Evolutionary conservation across 345 rosid genomes (phyloP), one percentile per base, ranked within the genome.

Genomic region (Citrus mangshanensis): DNA sequence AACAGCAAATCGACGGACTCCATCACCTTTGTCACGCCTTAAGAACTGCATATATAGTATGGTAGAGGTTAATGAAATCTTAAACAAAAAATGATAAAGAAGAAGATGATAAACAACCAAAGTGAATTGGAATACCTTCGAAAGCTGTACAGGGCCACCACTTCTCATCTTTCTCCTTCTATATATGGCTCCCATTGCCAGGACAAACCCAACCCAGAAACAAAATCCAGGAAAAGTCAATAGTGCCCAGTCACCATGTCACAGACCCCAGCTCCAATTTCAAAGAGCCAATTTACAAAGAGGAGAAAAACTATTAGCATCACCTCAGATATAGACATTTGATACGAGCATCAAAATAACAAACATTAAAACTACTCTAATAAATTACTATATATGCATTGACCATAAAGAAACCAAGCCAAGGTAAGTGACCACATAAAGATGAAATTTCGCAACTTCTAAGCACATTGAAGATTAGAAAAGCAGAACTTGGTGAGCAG

Each of bases 221-320:
- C 73, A 88, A 75, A 80, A 91, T 81, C 89, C 87, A 88, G 84
- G 89, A 88, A 46, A 92, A 89, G 81, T 68, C 82, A 87, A 89
- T 75, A 84, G 89, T 82, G 75, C 79, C 96, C 92, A 81, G 87
- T 81, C 83, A 89, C 78, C 88, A 89, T 84, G 98, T 85, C 94
- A 89, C 81, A 86, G 89, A 84, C 87, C 93, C 90, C 97, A 92
- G 99, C 99, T 96, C 99, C 97, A 93, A 92, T 86, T 89, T 87
- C 93, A 73, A 88, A 93, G 98, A 92, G 98, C 95, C 98, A 86
- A 80, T 77, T 78, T 84, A 91, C 75, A 74, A 85, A 87, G 72
- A 89, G 92, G 92, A 93, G 87, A 81, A 84, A 84, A 83, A 93
- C 69, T 81, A 87, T 93, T 85, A 87, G 97, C 85, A 89, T 79